Percentiles rank a stretch among this genome's conserved stretches.
These are phyloP conservation scores for Backusella tarrabulga DNA, from an alignment of 192 early-diverging fungal species.

Conservation along the genomic window DNA sequence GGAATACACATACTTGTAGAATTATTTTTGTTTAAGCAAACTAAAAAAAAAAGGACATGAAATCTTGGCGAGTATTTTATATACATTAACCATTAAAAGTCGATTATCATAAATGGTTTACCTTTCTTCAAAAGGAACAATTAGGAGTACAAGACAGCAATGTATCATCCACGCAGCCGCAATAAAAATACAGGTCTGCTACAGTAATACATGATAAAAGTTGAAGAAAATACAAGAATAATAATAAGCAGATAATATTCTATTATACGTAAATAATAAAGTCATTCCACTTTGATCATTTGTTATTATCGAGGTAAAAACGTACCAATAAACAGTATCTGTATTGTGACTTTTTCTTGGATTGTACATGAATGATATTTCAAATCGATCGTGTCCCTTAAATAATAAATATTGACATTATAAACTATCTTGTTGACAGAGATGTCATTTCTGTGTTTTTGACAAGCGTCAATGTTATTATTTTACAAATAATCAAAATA, in stretches of 20 bases:
- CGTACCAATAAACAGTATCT: not conserved
- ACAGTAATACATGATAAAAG: not conserved
- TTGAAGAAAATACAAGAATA: not conserved
- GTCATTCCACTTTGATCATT: not conserved
- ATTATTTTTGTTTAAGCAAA: not conserved
- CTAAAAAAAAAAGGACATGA: not conserved
- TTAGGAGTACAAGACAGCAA: not conserved
- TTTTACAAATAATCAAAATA: not conserved
- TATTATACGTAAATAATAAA: no score
- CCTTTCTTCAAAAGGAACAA: not conserved
- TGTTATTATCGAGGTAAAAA: not conserved
- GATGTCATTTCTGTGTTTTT: not conserved
- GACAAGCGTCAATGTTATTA: not conserved
- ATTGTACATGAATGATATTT: not conserved
- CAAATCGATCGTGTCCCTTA: conserved; percentile 1
- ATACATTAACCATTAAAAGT: no score
- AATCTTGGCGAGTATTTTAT: not conserved
- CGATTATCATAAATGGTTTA: not conserved
- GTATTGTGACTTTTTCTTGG: not conserved
- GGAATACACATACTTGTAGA: not conserved
- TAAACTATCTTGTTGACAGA: not conserved
- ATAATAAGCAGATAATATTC: not conserved
- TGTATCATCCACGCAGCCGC: not conserved
- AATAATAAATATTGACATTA: not conserved
- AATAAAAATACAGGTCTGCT: not conserved